Evolutionary conservation across 495 filamentous ascomycete species (phyloP).

Genomic region (Cercophora scortea): DNA sequence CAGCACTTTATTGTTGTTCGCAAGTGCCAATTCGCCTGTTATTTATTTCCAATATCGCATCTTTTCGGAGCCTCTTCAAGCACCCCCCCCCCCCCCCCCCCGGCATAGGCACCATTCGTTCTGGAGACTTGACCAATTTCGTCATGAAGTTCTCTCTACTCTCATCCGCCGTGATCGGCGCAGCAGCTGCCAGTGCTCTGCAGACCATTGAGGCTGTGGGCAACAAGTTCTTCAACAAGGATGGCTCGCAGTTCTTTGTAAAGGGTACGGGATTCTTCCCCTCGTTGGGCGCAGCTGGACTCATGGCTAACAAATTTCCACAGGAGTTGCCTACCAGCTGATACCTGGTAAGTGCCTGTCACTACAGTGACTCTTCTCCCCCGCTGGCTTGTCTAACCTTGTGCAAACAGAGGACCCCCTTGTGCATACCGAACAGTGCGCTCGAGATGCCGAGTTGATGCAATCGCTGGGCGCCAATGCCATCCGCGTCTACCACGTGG

Average conservation of each 20-base stretch:
- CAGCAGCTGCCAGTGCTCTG: conserved; percentile 26
- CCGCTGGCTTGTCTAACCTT: not conserved
- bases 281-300: no score
- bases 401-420: conserved; percentile 56
- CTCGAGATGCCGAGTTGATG: conserved; percentile 71
- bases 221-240: conserved; percentile 75
- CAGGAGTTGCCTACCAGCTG: conserved; percentile 20
- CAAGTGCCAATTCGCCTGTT: no score
- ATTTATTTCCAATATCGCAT: no score
- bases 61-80: no score
- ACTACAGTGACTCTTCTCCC: not conserved
- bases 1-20: no score
- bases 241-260: conserved; percentile 73
- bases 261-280: conserved; percentile 48
- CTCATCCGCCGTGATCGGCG: conserved; percentile 25
- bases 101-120: no score
- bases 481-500: conserved; percentile 87
- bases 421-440: conserved; percentile 66
- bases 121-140: no score
- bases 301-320: not conserved
- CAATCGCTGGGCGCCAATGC: conserved; percentile 71
- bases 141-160: conserved; percentile 27
- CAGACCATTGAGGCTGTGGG: conserved; percentile 61
- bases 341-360: conserved; percentile 5
- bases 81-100: no score